Percentiles rank a stretch among this genome's conserved stretches.
Conservation (phyloP, 225 moss, liverwort and hornwort genomes). For the Antitrichia curtipendula region DNA sequence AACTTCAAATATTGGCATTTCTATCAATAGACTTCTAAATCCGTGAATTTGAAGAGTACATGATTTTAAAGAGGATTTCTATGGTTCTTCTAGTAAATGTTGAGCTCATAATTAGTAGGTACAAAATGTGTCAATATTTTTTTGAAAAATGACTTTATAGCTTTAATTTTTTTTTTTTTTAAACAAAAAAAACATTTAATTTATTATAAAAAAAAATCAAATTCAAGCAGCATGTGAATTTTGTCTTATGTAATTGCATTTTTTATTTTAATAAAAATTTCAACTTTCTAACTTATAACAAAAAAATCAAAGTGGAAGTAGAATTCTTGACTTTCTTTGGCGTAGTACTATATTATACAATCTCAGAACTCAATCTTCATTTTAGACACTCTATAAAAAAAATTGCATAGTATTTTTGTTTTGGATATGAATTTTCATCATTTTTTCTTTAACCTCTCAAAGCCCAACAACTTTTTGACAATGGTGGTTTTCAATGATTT, state of each 20-base stretch:
- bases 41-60: fast-evolving
- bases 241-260: not conserved
- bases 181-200: too few relatives aligned
- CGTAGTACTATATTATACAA: not conserved
- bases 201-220: not conserved
- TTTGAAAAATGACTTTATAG: not conserved
- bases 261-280: not conserved
- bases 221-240: not conserved
- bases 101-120: not conserved
- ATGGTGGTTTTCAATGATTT: too few relatives aligned
- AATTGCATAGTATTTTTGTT: not conserved
- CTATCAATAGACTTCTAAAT: not conserved
- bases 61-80: not conserved
- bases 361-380: not conserved
- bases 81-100: not conserved
- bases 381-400: not conserved
- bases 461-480: too few relatives aligned
- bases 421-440: not conserved
- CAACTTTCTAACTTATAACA: not conserved
- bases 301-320: not conserved
- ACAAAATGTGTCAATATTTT: not conserved
- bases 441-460: not conserved
- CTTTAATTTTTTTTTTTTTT: not conserved
- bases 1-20: not conserved
- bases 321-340: not conserved